Percentiles rank a stretch among this genome's conserved stretches.
phyloP scores from a whole-genome alignment of 345 rosid genomes.

The Salix brachista region DNA sequence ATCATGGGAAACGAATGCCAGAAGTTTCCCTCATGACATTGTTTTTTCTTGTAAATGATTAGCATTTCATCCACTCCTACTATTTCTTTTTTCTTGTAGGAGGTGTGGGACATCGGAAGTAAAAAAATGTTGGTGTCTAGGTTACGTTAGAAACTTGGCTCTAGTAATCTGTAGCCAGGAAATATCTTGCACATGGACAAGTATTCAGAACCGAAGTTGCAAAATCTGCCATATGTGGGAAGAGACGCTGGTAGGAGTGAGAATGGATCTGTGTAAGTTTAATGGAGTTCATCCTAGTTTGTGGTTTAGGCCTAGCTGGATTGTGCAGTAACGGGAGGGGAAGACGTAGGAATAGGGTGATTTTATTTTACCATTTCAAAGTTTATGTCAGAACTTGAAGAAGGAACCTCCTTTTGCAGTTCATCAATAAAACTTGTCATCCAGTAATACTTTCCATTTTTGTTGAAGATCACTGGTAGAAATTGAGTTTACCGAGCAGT shows the following conservation, averaged over 20 bases:
- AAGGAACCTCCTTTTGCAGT: not conserved
- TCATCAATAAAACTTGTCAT: not conserved
- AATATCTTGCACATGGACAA: not conserved
- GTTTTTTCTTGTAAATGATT: not conserved
- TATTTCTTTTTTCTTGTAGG: not conserved
- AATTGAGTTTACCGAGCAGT: not conserved
- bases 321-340: not conserved
- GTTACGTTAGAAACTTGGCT: not conserved
- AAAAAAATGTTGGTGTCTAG: not conserved
- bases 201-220: not conserved
- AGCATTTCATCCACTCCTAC: not conserved
- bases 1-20: not conserved
- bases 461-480: too few relatives aligned
- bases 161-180: not conserved
- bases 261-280: too few relatives aligned
- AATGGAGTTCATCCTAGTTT: not conserved
- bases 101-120: not conserved
- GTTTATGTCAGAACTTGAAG: not conserved
- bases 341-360: not conserved
- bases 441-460: not conserved
- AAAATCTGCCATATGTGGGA: not conserved
- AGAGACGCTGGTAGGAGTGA: not conserved
- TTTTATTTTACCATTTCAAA: not conserved
- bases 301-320: not conserved
- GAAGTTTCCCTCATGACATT: not conserved